Evolutionary conservation across 169 alveolate genomes (phyloP), one percentile per base, ranked within the genome.

Genomic region (Amoebophrya sp.): DNA sequence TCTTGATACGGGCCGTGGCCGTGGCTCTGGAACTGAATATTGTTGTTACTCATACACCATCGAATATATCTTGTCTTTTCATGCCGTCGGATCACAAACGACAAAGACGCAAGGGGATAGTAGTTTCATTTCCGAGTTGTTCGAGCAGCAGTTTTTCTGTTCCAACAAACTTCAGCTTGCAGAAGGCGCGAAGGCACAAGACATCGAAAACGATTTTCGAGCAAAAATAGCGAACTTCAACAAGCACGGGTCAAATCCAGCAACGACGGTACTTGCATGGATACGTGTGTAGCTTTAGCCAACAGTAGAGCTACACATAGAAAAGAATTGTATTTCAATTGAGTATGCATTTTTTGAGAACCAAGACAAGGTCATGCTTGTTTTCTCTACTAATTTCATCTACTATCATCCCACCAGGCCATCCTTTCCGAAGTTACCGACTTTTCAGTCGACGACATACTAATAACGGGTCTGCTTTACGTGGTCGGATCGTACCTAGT

Each of bases 241-340:
- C 83, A 65, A 65, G 83, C 83, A 65, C 26, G 83, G 83, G 38
- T 29, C 83, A 65, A 65, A 65, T 65, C 83, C 83, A 12, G 83
- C 83, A 0, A 18, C 83, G 3, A 65, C 83, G 83, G 83, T 65
- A 65, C 2, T n/a, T n/a, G n/a, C n/a, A n/a, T n/a, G n/a, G n/a
- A n/a, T n/a, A n/a, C n/a, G n/a, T n/a, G n/a, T n/a, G n/a, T n/a
- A n/a, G n/a, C n/a, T n/a, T n/a, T n/a, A n/a, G n/a, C n/a, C n/a
- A n/a, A n/a, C n/a, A n/a, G n/a, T n/a, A n/a, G n/a, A n/a, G n/a
- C n/a, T n/a, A n/a, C n/a, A n/a, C n/a, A n/a, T n/a, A n/a, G n/a
- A n/a, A n/a, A n/a, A n/a, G n/a, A n/a, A n/a, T n/a, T n/a, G n/a
- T n/a, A n/a, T n/a, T n/a, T n/a, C n/a, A n/a, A n/a, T n/a, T n/a